Conservation (phyloP, 73 alveolate genomes). For the Paramecium biaurelia region DNA sequence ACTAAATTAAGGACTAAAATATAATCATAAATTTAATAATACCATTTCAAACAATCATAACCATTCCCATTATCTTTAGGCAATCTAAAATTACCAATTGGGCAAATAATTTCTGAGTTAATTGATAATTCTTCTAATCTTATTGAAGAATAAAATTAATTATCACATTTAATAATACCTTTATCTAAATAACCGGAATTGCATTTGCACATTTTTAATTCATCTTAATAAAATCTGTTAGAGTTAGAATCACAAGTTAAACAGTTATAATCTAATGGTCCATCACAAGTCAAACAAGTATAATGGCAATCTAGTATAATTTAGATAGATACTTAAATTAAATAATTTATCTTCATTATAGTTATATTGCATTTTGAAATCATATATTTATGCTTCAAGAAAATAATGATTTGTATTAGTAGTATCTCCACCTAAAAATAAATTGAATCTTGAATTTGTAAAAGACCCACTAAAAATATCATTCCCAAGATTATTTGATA, state of each 20-base stretch:
- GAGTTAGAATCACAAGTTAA: background rate
- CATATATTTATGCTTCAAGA: background rate
- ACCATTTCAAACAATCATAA: background rate
- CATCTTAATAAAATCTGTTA: background rate
- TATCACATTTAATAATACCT: background rate
- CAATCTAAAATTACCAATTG: background rate
- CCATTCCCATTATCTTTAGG: background rate
- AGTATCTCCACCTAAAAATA: background rate
- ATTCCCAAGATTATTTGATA: background rate
- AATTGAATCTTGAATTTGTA: background rate
- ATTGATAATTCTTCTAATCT: background rate
- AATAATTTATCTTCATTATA: background rate
- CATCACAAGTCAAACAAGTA: background rate
- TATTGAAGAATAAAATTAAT: background rate
- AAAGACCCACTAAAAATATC: background rate
- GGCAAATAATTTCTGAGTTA: background rate
- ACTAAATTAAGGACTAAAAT: background rate
- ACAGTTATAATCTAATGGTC: background rate
- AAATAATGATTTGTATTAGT: background rate
- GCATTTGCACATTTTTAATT: background rate
- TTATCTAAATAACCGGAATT: background rate
- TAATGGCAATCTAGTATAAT: background rate
- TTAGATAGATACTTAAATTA: background rate
- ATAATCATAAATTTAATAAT: background rate
- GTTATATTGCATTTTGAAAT: background rate